Conservation (phyloP, 768 basidiomycete genomes). For the Mycena crocata region DNA sequence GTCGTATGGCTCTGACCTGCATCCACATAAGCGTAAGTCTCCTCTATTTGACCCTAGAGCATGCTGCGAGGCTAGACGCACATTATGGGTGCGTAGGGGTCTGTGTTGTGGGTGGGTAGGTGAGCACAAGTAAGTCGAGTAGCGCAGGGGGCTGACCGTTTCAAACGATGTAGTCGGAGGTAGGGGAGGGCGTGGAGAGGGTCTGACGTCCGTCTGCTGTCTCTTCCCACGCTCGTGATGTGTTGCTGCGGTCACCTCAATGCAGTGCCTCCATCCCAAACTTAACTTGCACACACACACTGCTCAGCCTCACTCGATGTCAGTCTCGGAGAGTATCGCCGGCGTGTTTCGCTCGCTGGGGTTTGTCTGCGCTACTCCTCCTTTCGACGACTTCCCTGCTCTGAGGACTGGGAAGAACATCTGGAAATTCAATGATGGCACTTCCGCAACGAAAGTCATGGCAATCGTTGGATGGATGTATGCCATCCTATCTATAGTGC, state of each 20-base stretch:
- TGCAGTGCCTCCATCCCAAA: not conserved
- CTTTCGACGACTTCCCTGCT: too few relatives aligned
- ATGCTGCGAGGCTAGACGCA: conserved; percentile 40
- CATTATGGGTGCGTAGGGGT: conserved; percentile 52
- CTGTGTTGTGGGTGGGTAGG: conserved; percentile 33
- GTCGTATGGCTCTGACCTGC: conserved; percentile 98
- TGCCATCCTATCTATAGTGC: too few relatives aligned
- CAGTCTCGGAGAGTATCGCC: too few relatives aligned
- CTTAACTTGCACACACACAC: not conserved
- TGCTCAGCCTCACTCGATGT: too few relatives aligned
- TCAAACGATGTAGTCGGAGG: conserved; percentile 49
- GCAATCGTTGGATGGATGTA: too few relatives aligned
- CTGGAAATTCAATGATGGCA: too few relatives aligned
- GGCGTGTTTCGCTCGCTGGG: too few relatives aligned
- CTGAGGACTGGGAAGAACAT: too few relatives aligned
- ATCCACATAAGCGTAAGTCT: not conserved
- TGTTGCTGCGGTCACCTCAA: conserved; percentile 5
- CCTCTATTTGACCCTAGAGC: conserved; percentile 20
- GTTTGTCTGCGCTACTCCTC: too few relatives aligned
- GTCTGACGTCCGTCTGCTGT: conserved; percentile 14
- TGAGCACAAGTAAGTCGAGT: conserved; percentile 5
- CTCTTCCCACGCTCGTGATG: conserved; percentile 10
- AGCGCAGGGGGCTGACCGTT: conserved; percentile 48
- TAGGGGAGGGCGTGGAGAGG: conserved; percentile 23
- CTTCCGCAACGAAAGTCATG: too few relatives aligned